phyloP scores from a whole-genome alignment of 2,329 filamentous ascomycete species.

The Lecanicillium sp. region DNA sequence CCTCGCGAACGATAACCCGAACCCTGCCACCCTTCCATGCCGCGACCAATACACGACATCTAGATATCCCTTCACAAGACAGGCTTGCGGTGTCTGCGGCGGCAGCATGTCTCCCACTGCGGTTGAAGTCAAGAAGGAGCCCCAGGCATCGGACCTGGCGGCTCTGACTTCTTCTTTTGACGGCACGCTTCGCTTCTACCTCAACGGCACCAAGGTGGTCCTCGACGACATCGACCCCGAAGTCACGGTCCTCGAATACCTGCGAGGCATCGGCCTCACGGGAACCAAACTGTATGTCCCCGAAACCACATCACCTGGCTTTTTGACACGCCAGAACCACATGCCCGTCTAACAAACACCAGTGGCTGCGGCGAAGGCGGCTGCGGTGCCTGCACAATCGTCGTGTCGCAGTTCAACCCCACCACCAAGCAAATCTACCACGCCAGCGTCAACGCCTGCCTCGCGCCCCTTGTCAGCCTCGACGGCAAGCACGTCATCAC shows the following conservation, averaged over 20 bases:
- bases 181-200: slow-evolving; percentile 84
- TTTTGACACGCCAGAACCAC: background rate
- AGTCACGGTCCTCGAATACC: slow-evolving; percentile 84
- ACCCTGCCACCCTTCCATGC: too few species aligned
- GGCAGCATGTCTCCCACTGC: slow-evolving; percentile 49
- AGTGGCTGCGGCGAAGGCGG: slow-evolving; percentile 91
- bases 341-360: background rate
- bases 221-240: slow-evolving; percentile 87
- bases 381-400: slow-evolving; percentile 93
- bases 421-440: slow-evolving; percentile 92
- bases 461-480: slow-evolving; percentile 85
- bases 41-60: too few species aligned
- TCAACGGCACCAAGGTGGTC: slow-evolving; percentile 86
- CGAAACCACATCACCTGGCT: background rate
- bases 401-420: slow-evolving; percentile 88
- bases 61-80: too few species aligned
- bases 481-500: slow-evolving; percentile 99
- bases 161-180: slow-evolving; percentile 69
- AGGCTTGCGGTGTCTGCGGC: too few species aligned
- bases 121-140: slow-evolving; percentile 42
- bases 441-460: slow-evolving; percentile 91
- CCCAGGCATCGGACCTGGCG: slow-evolving; percentile 27
- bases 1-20: too few species aligned
- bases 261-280: slow-evolving; percentile 86
- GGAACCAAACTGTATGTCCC: slow-evolving; percentile 73